Evolutionary conservation across 192 early-diverging fungal species (phyloP).

Genomic region (Chytriomyces confervae): DNA sequence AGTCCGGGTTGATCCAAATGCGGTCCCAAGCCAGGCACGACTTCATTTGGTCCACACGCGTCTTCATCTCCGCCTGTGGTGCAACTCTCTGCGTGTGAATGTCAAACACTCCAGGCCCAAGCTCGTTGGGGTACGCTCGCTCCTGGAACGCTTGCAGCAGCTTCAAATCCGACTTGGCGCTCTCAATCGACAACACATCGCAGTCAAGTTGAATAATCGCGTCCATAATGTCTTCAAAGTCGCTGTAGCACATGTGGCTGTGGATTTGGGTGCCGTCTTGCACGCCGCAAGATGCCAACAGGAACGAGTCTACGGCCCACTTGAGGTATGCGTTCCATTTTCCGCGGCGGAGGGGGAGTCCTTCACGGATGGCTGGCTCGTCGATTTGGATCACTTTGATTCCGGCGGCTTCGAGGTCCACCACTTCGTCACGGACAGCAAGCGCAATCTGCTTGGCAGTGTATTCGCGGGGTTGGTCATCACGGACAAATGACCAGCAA

Average conservation of each 20-base stretch:
- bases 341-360: constrained; percentile 85
- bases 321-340: constrained; percentile 91
- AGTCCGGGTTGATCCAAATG: constrained; percentile 98
- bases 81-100: constrained; percentile 99
- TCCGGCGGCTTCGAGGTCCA: constrained; percentile 89
- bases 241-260: constrained; percentile 99
- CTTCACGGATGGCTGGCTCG: constrained; percentile 99
- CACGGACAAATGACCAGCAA: constrained; percentile 98
- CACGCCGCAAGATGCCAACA: constrained; percentile 87
- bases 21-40: constrained; percentile 81
- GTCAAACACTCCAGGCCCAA: constrained; percentile 97
- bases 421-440: constrained; percentile 95
- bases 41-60: constrained; percentile 80
- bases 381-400: constrained; percentile 97
- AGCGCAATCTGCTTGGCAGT: constrained; percentile 91
- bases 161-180: constrained; percentile 96
- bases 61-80: constrained; percentile 84
- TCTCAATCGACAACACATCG: constrained; percentile 96
- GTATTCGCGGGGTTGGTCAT: constrained; percentile 86
- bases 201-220: constrained; percentile 90
- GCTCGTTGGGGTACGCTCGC: constrained; percentile 84
- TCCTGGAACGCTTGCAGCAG: constrained; percentile 85
- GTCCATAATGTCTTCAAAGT: constrained; percentile 98
- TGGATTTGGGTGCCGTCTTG: constrained; percentile 91
- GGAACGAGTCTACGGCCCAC: constrained; percentile 95